A percentile compares a stretch with the other conserved stretches of the same genome.
These are phyloP conservation scores for Onygenales sp. DNA, from an alignment of 2,329 filamentous ascomycete genomes.

Conservation along the genomic window DNA sequence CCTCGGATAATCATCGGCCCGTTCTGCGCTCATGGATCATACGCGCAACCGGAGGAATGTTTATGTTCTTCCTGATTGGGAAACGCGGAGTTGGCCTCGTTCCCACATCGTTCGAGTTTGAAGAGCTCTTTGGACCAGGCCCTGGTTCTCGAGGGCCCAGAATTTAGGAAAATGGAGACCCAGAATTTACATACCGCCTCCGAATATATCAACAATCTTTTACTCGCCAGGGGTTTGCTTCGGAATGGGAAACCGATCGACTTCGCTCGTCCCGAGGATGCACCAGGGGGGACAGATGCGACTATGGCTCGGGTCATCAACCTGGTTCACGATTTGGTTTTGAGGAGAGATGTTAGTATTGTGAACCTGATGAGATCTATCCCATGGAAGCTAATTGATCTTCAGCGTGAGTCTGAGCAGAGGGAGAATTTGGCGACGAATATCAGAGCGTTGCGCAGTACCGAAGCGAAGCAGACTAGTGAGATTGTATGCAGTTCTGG, in stretches of 20 bases:
- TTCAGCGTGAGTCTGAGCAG: constrained; percentile 77
- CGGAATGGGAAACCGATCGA: constrained; percentile 56
- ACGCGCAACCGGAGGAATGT: constrained; percentile 20
- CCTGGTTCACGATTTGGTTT: constrained; percentile 83
- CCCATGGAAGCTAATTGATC: constrained; percentile 6
- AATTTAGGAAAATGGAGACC: constrained; percentile 29
- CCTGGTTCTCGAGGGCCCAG: not conserved
- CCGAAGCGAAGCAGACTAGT: constrained; percentile 62
- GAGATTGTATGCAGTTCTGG: constrained; percentile 47
- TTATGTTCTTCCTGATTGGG: constrained; percentile 37
- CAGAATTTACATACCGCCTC: constrained; percentile 51
- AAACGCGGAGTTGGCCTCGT: constrained; percentile 6
- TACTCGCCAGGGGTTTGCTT: constrained; percentile 54
- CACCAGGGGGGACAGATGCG: constrained; percentile 49
- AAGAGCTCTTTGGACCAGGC: not conserved
- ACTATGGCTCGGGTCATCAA: constrained; percentile 85
- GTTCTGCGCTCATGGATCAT: constrained; percentile 15
- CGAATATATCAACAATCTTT: constrained; percentile 55
- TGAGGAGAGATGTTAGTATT: constrained; percentile 65
- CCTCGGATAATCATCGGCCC: constrained; percentile 2
- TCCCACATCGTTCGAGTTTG: not conserved
- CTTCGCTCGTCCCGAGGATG: constrained; percentile 63
- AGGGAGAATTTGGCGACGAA: constrained; percentile 73
- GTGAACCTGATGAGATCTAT: constrained; percentile 56
- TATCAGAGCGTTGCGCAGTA: constrained; percentile 64